A percentile compares a stretch with the other conserved stretches of the same genome.
Evolutionary conservation across 2,329 filamentous ascomycete species (phyloP).

Genomic region (Xylaria sp.): DNA sequence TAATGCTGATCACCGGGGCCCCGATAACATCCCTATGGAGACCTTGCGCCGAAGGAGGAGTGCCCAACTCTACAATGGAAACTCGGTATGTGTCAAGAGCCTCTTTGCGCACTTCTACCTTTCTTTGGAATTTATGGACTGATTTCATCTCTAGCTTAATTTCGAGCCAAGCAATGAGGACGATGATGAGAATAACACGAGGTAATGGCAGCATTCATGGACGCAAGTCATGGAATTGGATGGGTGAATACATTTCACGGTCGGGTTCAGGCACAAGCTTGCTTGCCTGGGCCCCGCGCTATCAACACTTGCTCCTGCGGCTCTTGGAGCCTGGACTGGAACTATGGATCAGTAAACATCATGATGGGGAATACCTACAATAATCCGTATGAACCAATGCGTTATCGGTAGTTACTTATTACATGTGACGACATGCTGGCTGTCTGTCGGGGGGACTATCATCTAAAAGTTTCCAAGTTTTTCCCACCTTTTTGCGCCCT

Average conservation of each 20-base stretch:
- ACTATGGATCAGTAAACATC: too few species aligned
- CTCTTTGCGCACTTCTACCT: not conserved
- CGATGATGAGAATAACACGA: slow-evolving; percentile 3
- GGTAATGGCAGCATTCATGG: not conserved
- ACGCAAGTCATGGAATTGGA: not conserved
- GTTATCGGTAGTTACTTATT: too few species aligned
- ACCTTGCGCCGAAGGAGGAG: slow-evolving; percentile 36
- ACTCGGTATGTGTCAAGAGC: slow-evolving; percentile 57
- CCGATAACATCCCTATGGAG: slow-evolving; percentile 28
- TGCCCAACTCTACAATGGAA: slow-evolving; percentile 84
- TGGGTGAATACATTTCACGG: not conserved
- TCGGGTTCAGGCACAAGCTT: too few species aligned
- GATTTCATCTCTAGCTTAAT: slow-evolving; percentile 9
- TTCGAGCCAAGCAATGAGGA: slow-evolving; percentile 17
- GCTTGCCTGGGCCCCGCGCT: too few species aligned
- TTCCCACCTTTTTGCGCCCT: too few species aligned
- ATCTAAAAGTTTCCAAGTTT: too few species aligned
- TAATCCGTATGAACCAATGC: too few species aligned
- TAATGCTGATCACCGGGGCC: not conserved
- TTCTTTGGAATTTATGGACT: not conserved
- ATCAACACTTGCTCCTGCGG: too few species aligned
- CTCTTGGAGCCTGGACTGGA: too few species aligned
- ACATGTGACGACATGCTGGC: too few species aligned
- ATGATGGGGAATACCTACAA: too few species aligned
- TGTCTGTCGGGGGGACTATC: too few species aligned